Percentiles rank a stretch among this genome's conserved stretches.
Conservation (phyloP, 202 grass and related monocot genomes). For the Zoysia matrella region DNA sequence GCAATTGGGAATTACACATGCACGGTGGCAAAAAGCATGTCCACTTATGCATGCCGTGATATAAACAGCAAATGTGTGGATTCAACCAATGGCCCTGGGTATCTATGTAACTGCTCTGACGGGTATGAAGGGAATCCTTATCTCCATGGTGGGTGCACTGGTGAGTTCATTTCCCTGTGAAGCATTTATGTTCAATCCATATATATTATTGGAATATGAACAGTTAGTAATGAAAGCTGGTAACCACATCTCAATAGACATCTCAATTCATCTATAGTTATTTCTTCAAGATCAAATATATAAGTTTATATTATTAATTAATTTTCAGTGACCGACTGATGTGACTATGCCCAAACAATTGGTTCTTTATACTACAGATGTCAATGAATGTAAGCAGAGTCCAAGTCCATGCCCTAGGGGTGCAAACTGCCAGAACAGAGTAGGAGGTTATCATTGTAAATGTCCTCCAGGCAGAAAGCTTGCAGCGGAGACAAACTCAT, state of each 20-base stretch:
- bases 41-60: constrained; percentile 8
- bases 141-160: constrained; percentile 26
- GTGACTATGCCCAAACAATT: background rate
- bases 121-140: constrained; percentile 38
- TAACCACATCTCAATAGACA: background rate
- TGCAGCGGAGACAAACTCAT: constrained; percentile 15
- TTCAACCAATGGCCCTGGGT: constrained; percentile 13
- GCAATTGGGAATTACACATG: constrained; percentile 43
- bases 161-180: background rate
- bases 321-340: background rate
- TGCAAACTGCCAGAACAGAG: constrained; percentile 33
- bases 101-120: background rate
- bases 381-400: constrained; percentile 40
- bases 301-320: background rate
- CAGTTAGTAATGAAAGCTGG: background rate
- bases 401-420: constrained; percentile 23
- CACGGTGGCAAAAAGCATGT: background rate
- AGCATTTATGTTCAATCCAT: background rate
- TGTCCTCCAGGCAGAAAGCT: constrained; percentile 44
- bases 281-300: background rate
- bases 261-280: background rate
- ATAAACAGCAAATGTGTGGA: background rate
- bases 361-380: constrained; percentile 10
- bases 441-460: constrained; percentile 34
- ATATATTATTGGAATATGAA: background rate